These are phyloP conservation scores for Lactarius deliciosus DNA, from an alignment of 768 basidiomycete genomes.

Conservation along the genomic window DNA sequence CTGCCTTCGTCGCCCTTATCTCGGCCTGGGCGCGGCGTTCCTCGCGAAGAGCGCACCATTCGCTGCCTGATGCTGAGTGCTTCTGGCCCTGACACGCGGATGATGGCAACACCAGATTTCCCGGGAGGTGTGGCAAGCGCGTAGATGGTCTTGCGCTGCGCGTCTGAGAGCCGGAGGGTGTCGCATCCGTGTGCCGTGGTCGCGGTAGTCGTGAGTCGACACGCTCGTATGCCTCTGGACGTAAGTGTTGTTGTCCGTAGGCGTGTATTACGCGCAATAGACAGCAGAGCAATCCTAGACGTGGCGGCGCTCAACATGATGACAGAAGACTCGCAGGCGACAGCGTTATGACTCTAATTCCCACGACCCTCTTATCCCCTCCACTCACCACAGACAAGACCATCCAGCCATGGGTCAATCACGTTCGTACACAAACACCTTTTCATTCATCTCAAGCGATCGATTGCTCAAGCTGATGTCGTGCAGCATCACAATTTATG, in stretches of 20 bases:
- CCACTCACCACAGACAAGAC: constrained; percentile 9
- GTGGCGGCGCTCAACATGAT: constrained; percentile 10
- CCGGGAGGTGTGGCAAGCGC: constrained; percentile 87
- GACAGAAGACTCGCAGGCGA: neutral
- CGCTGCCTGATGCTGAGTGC: constrained; percentile 59
- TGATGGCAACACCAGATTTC: constrained; percentile 78
- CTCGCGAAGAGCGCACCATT: constrained; percentile 47
- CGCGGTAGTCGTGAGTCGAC: neutral
- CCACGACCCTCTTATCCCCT: neutral
- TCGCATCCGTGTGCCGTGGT: neutral
- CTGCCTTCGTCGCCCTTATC: constrained; percentile 22
- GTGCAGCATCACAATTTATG: constrained; percentile 87
- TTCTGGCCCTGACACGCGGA: constrained; percentile 80
- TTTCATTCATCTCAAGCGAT: neutral
- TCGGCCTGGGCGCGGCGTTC: neutral
- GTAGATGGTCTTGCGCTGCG: constrained; percentile 77
- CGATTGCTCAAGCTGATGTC: constrained; percentile 11
- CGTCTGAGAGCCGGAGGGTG: constrained; percentile 39
- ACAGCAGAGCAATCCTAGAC: neutral
- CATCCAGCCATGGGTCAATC: constrained; percentile 71
- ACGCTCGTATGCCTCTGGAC: neutral
- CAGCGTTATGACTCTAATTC: neutral
- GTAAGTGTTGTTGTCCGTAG: neutral
- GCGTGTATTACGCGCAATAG: neutral
- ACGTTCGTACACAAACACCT: constrained; percentile 49